Evolutionary conservation across 768 basidiomycete genomes (phyloP).

Genomic region (Lentinula edodes): DNA sequence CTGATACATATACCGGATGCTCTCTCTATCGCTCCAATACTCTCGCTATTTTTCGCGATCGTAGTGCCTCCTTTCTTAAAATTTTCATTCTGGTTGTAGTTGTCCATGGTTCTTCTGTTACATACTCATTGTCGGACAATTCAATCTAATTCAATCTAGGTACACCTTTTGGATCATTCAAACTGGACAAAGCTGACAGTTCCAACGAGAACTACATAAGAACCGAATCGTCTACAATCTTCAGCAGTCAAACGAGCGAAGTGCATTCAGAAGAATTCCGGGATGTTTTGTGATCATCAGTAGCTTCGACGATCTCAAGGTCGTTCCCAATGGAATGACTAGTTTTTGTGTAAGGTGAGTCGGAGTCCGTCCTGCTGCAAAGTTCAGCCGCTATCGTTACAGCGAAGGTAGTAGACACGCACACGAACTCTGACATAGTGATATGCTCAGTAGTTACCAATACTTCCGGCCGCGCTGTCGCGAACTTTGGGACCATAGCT

Average conservation of each 20-base stretch:
- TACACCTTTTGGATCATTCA: background rate
- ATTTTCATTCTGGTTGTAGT: too few relatives aligned
- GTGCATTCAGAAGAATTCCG: background rate
- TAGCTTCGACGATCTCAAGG: background rate
- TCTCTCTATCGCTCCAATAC: too few relatives aligned
- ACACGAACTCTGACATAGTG: conserved; percentile 54
- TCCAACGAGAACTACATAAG: background rate
- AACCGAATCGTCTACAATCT: background rate
- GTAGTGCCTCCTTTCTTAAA: too few relatives aligned
- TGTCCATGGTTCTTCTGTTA: too few relatives aligned
- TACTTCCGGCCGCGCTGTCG: conserved; percentile 38
- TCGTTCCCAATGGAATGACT: background rate
- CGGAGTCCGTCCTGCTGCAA: background rate
- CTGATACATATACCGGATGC: background rate
- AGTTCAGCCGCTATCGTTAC: background rate
- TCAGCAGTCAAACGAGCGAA: background rate
- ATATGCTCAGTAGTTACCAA: conserved; percentile 58
- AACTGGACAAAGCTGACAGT: background rate
- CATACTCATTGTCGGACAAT: too few relatives aligned
- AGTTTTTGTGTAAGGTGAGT: conserved; percentile 1
- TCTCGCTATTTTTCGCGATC: too few relatives aligned
- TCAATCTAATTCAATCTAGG: background rate
- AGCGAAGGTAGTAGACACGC: conserved; percentile 13
- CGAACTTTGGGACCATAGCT: conserved; percentile 23
- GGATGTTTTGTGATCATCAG: background rate